phyloP scores from a whole-genome alignment of 2,329 filamentous ascomycete species.

The Neonectria hederae region DNA sequence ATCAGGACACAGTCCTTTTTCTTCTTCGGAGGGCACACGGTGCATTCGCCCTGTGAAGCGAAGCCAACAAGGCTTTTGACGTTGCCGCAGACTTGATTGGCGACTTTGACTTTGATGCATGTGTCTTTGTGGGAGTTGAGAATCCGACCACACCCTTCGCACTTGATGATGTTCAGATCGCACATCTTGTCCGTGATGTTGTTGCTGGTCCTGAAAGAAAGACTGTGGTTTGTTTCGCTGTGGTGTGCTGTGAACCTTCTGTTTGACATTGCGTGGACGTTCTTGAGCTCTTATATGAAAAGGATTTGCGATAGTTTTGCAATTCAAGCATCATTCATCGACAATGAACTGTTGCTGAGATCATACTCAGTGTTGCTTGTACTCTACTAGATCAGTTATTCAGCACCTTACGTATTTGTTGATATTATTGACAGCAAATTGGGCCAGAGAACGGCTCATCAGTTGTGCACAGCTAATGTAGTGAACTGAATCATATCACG shows the following conservation, averaged over 20 bases:
- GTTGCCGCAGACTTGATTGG: too few relatives aligned
- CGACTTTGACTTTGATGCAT: background rate
- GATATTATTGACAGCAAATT: background rate
- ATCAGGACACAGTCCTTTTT: background rate
- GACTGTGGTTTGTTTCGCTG: background rate
- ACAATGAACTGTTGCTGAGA: background rate
- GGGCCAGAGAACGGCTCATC: background rate
- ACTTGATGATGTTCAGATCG: background rate
- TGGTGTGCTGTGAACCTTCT: background rate
- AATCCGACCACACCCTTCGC: background rate
- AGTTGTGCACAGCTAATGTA: background rate
- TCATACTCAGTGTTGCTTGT: background rate
- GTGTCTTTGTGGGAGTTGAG: background rate
- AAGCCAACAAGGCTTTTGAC: background rate
- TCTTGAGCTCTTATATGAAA: background rate
- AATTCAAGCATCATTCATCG: background rate
- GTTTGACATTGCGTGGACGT: background rate
- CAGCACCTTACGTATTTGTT: background rate
- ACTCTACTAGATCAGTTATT: background rate
- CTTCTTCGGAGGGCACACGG: background rate
- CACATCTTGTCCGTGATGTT: background rate
- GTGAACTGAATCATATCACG: background rate
- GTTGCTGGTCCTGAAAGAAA: background rate
- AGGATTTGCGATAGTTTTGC: background rate
- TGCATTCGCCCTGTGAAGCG: background rate